A percentile compares a stretch with the other conserved stretches of the same genome.
Evolutionary conservation across 169 alveolate species (phyloP).

Genomic region (Eimeria brunetti): DNA sequence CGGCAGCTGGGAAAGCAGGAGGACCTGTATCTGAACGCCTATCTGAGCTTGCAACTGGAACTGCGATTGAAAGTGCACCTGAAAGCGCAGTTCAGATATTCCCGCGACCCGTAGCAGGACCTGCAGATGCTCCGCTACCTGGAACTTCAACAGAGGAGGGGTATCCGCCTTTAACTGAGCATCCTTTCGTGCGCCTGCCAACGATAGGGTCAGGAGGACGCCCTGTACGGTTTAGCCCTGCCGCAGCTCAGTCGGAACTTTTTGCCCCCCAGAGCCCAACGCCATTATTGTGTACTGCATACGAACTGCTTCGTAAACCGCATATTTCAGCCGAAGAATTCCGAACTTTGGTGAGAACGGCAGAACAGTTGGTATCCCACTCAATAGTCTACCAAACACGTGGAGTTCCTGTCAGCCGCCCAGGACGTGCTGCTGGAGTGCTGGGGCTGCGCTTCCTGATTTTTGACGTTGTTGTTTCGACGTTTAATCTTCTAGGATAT

Average conservation of each 20-base stretch:
- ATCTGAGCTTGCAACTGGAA: background rate
- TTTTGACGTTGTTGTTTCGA: background rate
- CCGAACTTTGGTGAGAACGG: too few relatives aligned
- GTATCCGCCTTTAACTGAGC: too few relatives aligned
- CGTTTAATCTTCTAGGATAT: background rate
- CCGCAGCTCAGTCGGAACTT: background rate
- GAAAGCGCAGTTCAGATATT: too few relatives aligned
- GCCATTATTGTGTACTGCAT: background rate
- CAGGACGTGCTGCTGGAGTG: constrained; percentile 21
- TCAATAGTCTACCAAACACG: background rate
- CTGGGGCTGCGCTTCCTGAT: background rate
- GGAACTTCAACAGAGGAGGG: too few relatives aligned
- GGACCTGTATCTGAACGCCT: too few relatives aligned
- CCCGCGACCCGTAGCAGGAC: too few relatives aligned
- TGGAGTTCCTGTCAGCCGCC: background rate
- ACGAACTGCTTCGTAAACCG: background rate
- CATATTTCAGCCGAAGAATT: background rate
- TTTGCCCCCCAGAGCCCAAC: background rate
- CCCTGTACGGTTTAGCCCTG: background rate
- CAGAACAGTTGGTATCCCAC: background rate
- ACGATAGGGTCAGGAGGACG: background rate
- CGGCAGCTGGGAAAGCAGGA: too few relatives aligned
- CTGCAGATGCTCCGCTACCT: background rate
- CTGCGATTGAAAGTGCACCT: background rate
- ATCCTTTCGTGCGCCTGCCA: constrained; percentile 6